phyloP scores from a whole-genome alignment of 139 green algal species.

The Edaphochlamys debaryana region DNA sequence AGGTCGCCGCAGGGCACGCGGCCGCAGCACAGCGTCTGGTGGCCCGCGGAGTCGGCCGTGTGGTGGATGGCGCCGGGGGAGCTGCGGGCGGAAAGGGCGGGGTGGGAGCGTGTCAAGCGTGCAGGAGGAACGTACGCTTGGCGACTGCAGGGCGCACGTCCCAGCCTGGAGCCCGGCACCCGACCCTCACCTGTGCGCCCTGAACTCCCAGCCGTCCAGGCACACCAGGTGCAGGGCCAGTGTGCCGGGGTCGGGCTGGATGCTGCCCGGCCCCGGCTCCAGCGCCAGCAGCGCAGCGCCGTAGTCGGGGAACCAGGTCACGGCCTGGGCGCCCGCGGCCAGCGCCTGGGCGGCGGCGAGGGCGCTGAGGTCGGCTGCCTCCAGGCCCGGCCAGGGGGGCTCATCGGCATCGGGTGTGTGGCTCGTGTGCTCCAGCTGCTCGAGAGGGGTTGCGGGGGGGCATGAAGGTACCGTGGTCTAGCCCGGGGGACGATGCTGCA shows the following conservation, averaged over 20 bases:
- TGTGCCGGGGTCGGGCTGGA: background rate
- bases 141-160: background rate
- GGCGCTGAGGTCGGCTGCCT: too few relatives aligned
- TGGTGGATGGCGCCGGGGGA: background rate
- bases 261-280: background rate
- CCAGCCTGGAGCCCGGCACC: background rate
- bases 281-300: slow-evolving; percentile 27
- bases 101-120: background rate
- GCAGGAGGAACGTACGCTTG: background rate
- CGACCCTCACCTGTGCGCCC: slow-evolving; percentile 1
- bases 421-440: too few relatives aligned
- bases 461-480: too few relatives aligned
- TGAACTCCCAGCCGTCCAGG: slow-evolving; percentile 39
- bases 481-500: too few relatives aligned
- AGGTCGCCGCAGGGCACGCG: background rate
- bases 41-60: background rate
- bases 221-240: slow-evolving; percentile 20
- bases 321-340: too few relatives aligned
- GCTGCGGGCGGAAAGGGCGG: background rate
- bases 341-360: too few relatives aligned
- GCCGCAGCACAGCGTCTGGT: slow-evolving; percentile 2
- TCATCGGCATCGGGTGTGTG: too few relatives aligned
- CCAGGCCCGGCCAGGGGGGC: too few relatives aligned
- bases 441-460: too few relatives aligned
- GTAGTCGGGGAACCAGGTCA: slow-evolving; percentile 21